Evolutionary conservation across 2,329 filamentous ascomycete genomes (phyloP).

Genomic region (Daldinia eschscholtzii): DNA sequence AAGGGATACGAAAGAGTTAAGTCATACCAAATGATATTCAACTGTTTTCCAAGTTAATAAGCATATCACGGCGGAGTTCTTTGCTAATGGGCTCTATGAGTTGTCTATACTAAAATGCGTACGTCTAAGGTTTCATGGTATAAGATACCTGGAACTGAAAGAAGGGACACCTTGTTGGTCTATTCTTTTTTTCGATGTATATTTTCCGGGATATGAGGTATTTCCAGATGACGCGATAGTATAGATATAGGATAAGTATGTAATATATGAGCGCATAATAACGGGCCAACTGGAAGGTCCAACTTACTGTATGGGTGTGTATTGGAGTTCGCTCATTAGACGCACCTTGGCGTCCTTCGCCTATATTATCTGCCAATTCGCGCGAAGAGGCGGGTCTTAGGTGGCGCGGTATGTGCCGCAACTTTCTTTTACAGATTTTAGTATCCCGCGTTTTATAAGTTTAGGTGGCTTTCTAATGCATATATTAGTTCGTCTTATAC

Average conservation of each 20-base stretch:
- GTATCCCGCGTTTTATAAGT: not conserved
- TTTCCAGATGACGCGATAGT: not conserved
- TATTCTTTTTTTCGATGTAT: not conserved
- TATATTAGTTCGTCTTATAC: not conserved
- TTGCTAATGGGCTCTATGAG: not conserved
- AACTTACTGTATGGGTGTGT: not conserved
- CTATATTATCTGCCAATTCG: not conserved
- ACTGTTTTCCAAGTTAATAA: constrained; percentile 1
- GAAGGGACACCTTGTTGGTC: not conserved
- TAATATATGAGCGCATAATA: not conserved
- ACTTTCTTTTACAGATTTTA: constrained; percentile 1
- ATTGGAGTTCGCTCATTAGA: not conserved
- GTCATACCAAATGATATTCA: constrained; percentile 31
- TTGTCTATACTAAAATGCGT: constrained; percentile 5
- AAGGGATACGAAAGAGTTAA: constrained; percentile 30
- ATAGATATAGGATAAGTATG: not conserved
- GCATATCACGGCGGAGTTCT: constrained; percentile 9
- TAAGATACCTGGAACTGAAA: not conserved
- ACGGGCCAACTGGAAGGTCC: not conserved
- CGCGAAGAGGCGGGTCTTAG: constrained; percentile 3
- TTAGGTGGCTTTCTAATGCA: constrained; percentile 1
- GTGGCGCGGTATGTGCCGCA: not conserved
- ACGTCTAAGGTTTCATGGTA: not conserved
- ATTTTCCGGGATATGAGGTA: not conserved
- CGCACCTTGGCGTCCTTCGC: not conserved